Base-by-base conservation (phyloP, 2,329 filamentous ascomycete species). In the Nothopassalora personata region DNA sequence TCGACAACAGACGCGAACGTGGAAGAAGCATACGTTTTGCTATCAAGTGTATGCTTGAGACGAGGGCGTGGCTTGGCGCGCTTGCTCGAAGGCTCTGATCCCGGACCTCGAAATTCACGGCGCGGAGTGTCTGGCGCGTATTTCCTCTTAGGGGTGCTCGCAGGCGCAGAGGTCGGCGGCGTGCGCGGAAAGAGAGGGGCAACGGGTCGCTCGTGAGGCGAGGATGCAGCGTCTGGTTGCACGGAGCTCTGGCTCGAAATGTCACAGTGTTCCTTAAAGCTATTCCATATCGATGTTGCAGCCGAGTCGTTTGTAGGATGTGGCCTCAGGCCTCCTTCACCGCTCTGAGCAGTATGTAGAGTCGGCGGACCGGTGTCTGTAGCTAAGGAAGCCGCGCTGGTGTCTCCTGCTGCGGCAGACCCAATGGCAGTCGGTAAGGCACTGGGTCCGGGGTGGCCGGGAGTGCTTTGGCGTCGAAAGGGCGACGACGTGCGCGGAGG, bases 21-120 rank as follows among this genome's bases (percentile, higher is more conserved):
- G 54, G 72, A 60, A 54, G 73, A 68, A 59, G 57, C 68, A 61
- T 74, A 72, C 45, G 71, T 69, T 64, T 76, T 52, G 46, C 56
- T 60, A 50, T 62, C 58, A 28, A 67, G 60, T 5, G 60, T 63
- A 55, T 66, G 62, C 39, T 67, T 65, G 18, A 52, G 39, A 19
- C 62, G 65, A 19, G 65, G 60, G 5, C 57, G 60, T 30, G 65
- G 55, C 55, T 59, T 65, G 13, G 56, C 56, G n/a, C 64, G 63
- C 45, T 66, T 66, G 50, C 43, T 58, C 7, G 48, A 50, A 23
- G 63, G 61, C 57, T 65, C 59, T 13, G 59, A 61, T 10, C 57
- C 59, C 28, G 60, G 56, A 9, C 39, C 57, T 5, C 33, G 58
- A 31, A 28, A 31, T 11, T 56, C 46, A 28, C 52, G 54, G 19